Percentiles rank a stretch among this genome's conserved stretches.
Evolutionary conservation across 2,329 filamentous ascomycete species (phyloP).

Genomic region (Drechslerella dactyloides): DNA sequence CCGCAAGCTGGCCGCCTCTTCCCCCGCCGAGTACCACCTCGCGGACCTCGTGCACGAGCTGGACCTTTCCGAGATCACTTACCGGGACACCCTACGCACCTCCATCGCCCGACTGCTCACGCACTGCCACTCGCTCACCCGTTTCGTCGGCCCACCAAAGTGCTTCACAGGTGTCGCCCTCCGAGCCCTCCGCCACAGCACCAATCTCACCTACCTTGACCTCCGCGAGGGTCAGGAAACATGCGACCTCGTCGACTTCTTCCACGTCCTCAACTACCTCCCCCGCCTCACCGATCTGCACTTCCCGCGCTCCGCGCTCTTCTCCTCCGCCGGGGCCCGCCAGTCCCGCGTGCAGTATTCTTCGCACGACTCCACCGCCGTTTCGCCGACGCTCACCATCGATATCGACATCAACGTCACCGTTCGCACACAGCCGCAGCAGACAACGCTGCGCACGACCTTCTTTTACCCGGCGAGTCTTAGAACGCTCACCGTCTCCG

Average conservation of each 20-base stretch:
- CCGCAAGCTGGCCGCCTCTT: slow-evolving; percentile 14
- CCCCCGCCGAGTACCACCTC: slow-evolving; percentile 45
- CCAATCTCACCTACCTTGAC: slow-evolving; percentile 50
- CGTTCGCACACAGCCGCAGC: slow-evolving; percentile 20
- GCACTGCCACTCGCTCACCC: slow-evolving; percentile 50
- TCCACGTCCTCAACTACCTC: slow-evolving; percentile 52
- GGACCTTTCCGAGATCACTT: slow-evolving; percentile 52
- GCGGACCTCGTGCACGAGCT: slow-evolving; percentile 51
- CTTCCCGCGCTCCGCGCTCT: slow-evolving; percentile 51
- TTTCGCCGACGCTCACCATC: slow-evolving; percentile 1
- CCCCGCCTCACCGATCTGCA: slow-evolving; percentile 52
- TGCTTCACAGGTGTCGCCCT: slow-evolving; percentile 40
- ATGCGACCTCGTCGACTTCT: slow-evolving; percentile 52
- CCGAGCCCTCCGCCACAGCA: slow-evolving; percentile 39
- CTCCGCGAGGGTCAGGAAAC: slow-evolving; percentile 52
- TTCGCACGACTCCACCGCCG: slow-evolving; percentile 49
- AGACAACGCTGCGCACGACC: slow-evolving; percentile 36
- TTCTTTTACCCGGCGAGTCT: slow-evolving; percentile 52
- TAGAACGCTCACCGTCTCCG: slow-evolving; percentile 51
- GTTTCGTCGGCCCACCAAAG: slow-evolving; percentile 30
- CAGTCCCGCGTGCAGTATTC: slow-evolving; percentile 18
- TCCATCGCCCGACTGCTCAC: slow-evolving; percentile 53
- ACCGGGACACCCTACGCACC: slow-evolving; percentile 52
- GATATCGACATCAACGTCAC: slow-evolving; percentile 8
- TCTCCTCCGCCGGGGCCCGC: slow-evolving; percentile 14